These are phyloP conservation scores for Yamagishiella unicocca DNA, from an alignment of 139 green algal genomes.

Conservation along the genomic window DNA sequence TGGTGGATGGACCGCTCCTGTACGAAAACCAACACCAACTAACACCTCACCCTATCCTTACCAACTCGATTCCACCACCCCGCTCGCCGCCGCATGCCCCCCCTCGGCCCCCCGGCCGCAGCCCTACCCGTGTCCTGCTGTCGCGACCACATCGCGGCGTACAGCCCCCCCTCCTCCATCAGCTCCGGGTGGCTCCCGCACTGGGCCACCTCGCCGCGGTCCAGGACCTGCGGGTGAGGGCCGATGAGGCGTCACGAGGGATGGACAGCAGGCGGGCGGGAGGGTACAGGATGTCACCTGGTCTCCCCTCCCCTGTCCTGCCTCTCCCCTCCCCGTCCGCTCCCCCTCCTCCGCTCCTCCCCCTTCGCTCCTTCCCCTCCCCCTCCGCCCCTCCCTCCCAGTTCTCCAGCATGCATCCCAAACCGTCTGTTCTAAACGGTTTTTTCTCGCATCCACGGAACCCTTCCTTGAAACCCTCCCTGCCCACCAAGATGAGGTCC, in stretches of 20 bases:
- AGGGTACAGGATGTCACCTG: neutral
- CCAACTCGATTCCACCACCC: neutral
- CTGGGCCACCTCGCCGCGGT: conserved; percentile 77
- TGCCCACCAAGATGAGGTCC: conserved; percentile 83
- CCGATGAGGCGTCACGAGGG: neutral
- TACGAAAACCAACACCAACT: too few relatives aligned
- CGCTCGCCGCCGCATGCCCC: neutral
- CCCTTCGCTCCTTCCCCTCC: too few relatives aligned
- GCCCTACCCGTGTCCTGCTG: conserved; percentile 67
- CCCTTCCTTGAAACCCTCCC: too few relatives aligned
- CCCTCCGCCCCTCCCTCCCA: neutral
- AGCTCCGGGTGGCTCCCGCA: conserved; percentile 84
- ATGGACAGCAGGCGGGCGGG: neutral
- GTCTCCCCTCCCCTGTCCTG: neutral
- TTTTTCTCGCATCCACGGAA: too few relatives aligned
- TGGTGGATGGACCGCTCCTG: too few relatives aligned
- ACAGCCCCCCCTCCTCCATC: conserved; percentile 74
- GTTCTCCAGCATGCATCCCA: too few relatives aligned
- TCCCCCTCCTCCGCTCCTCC: neutral
- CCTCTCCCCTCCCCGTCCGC: neutral
- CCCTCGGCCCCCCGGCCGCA: neutral
- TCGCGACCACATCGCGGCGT: conserved; percentile 82
- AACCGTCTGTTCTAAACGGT: too few relatives aligned
- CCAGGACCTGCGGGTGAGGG: conserved; percentile 49
- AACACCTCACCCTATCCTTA: too few relatives aligned